Percentiles rank a stretch among this genome's conserved stretches.
phyloP scores from a whole-genome alignment of 163 green algal genomes.

The Volvox carteri region DNA sequence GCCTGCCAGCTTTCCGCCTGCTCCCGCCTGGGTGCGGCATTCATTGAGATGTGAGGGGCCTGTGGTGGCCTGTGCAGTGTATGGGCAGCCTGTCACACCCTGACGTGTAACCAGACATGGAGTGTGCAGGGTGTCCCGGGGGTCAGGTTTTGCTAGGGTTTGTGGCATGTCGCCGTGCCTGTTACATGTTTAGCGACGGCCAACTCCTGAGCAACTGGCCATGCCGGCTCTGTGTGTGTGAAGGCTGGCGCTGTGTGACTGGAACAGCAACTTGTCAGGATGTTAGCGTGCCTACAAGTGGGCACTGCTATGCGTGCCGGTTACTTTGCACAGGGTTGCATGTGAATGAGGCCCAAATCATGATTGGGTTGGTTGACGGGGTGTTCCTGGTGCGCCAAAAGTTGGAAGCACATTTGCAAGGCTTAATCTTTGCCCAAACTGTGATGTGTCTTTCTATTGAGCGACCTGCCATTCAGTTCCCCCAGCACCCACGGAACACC shows the following conservation, averaged over 20 bases:
- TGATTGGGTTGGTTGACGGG: constrained; percentile 20
- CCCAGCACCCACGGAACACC: constrained; percentile 15
- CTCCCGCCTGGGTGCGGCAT: constrained; percentile 28
- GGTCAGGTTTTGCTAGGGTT: constrained; percentile 31
- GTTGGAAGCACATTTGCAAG: constrained; percentile 11
- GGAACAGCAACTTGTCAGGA: constrained; percentile 16
- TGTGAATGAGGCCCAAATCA: constrained; percentile 12
- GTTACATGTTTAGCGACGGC: constrained; percentile 28
- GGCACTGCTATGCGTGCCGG: neutral
- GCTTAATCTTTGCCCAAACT: constrained; percentile 19
- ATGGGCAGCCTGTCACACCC: constrained; percentile 24
- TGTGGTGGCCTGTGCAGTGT: constrained; percentile 27
- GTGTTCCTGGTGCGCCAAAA: constrained; percentile 20
- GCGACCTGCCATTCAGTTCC: constrained; percentile 15
- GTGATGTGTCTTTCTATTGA: constrained; percentile 22
- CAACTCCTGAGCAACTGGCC: constrained; percentile 39
- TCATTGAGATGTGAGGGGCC: constrained; percentile 32
- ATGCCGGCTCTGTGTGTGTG: constrained; percentile 31
- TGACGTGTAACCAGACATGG: constrained; percentile 34
- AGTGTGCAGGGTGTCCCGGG: constrained; percentile 20
- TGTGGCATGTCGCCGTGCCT: constrained; percentile 30
- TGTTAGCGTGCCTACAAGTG: neutral
- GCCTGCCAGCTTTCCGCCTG: constrained; percentile 17
- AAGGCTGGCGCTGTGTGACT: constrained; percentile 24
- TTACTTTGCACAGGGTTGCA: constrained; percentile 8